Conservation (phyloP, 2,329 filamentous ascomycete genomes). For the Microascus cirrosus region DNA sequence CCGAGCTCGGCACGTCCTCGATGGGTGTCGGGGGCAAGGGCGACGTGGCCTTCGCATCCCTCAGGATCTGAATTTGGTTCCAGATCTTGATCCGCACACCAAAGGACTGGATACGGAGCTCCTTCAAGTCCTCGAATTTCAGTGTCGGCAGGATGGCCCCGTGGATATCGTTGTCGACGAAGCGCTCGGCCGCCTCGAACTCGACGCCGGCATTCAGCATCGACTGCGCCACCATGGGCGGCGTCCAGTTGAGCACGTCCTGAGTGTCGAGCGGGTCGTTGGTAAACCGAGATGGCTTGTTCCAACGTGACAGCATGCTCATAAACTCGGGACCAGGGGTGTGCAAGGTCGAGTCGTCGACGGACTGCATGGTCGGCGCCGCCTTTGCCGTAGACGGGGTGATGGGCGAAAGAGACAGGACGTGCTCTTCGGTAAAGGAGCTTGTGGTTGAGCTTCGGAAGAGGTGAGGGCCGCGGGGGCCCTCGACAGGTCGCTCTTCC, state of each 20-base stretch:
- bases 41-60: conserved; percentile 40
- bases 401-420: conserved; percentile 62
- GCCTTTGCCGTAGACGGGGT: conserved; percentile 32
- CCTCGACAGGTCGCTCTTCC: conserved; percentile 52
- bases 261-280: conserved; percentile 45
- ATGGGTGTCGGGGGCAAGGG: conserved; percentile 48
- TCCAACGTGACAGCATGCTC: conserved; percentile 9
- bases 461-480: conserved; percentile 76
- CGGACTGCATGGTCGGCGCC: background rate
- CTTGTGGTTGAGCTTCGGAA: conserved; percentile 61
- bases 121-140: conserved; percentile 78
- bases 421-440: conserved; percentile 35
- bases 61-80: conserved; percentile 65
- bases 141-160: conserved; percentile 81
- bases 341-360: conserved; percentile 8
- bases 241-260: conserved; percentile 56
- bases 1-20: conserved; percentile 44
- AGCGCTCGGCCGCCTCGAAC: conserved; percentile 64
- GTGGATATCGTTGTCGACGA: conserved; percentile 85
- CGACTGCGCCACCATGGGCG: conserved; percentile 71
- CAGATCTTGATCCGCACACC: conserved; percentile 70
- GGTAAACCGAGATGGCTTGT: conserved; percentile 37
- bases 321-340: conserved; percentile 3
- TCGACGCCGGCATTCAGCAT: conserved; percentile 81
- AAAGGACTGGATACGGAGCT: conserved; percentile 71